phyloP scores from a whole-genome alignment of 2,329 filamentous ascomycete genomes.

The Fusarium papillatum region DNA sequence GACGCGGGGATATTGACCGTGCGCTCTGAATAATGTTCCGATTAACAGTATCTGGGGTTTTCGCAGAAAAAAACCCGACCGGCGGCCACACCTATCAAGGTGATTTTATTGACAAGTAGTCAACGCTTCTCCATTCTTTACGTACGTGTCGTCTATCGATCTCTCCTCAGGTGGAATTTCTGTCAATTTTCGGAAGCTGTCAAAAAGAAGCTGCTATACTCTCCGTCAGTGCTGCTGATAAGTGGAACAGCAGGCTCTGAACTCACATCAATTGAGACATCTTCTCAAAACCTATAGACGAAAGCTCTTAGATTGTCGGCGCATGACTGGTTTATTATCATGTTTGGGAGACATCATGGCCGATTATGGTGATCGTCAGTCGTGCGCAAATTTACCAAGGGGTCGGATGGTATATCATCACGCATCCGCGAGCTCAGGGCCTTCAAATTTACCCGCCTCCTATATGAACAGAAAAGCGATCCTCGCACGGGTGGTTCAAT shows the following conservation, averaged over 20 bases:
- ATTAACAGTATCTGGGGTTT: not conserved
- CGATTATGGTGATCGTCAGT: not conserved
- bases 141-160: not conserved
- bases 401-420: not conserved
- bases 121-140: not conserved
- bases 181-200: not conserved
- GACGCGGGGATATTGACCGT: constrained; percentile 1
- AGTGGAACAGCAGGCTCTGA: not conserved
- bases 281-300: not conserved
- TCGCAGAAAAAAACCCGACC: not conserved
- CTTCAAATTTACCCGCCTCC: not conserved
- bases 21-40: not conserved
- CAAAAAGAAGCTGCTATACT: not conserved
- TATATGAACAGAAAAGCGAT: not conserved
- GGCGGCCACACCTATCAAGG: not conserved
- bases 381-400: not conserved
- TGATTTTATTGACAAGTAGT: not conserved
- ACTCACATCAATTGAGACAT: not conserved
- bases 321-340: not conserved
- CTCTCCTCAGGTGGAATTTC: not conserved
- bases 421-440: not conserved
- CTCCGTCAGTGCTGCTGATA: not conserved
- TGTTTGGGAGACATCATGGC: not conserved
- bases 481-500: not conserved
- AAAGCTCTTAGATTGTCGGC: not conserved